Conservation (phyloP, 2,329 filamentous ascomycete species). For the Alternaria longipes region DNA sequence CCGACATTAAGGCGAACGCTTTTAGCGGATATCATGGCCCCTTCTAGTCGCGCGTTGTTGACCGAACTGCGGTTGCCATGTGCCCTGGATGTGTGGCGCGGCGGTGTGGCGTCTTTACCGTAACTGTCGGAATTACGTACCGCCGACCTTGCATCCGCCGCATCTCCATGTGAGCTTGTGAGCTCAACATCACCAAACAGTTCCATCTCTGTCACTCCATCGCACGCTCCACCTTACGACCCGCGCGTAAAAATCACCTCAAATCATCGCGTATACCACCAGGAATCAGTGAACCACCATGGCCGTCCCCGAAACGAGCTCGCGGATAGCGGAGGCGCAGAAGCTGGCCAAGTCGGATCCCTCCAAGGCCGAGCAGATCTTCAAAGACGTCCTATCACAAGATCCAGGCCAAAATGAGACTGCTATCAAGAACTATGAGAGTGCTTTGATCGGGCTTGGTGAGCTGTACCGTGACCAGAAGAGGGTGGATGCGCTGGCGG, state of each 20-base stretch:
- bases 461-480: conserved; percentile 92
- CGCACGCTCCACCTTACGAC: conserved; percentile 7
- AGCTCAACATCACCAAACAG: conserved; percentile 26
- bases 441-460: conserved; percentile 85
- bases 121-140: conserved; percentile 13
- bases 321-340: conserved; percentile 87
- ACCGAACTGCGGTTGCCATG: conserved; percentile 19
- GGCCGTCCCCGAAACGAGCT: conserved; percentile 59
- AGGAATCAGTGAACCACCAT: conserved; percentile 30
- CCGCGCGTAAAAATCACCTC: conserved; percentile 5
- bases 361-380: conserved; percentile 83
- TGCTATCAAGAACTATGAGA: conserved; percentile 90
- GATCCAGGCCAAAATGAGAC: conserved; percentile 85
- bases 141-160: conserved; percentile 18
- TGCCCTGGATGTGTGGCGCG: conserved; percentile 1
- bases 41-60: conserved; percentile 10
- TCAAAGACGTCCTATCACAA: conserved; percentile 88
- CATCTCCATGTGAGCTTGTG: conserved; percentile 23
- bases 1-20: background rate
- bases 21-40: background rate
- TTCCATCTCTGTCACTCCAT: conserved; percentile 16
- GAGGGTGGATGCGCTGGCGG: conserved; percentile 83
- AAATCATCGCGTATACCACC: background rate
- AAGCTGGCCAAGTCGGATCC: conserved; percentile 82
- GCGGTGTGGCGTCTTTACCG: background rate